Conservation (phyloP, 192 early-diverging fungal species). For the Coemansia sp. region DNA sequence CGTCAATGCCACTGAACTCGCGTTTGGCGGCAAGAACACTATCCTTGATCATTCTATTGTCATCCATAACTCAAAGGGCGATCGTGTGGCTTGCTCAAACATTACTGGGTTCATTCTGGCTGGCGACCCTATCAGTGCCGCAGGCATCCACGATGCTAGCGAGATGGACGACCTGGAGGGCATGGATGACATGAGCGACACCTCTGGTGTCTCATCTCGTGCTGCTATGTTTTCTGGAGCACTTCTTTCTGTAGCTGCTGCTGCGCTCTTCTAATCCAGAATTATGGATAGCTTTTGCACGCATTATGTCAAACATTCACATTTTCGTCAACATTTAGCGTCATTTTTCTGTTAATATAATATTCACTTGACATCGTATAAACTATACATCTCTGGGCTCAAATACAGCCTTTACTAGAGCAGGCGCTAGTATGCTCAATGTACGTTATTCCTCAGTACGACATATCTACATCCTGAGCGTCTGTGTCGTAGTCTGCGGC, state of each 20-base stretch:
- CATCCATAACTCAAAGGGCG: slow-evolving; percentile 53
- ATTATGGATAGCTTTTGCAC: not conserved
- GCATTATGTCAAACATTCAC: not conserved
- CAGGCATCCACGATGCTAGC: not conserved
- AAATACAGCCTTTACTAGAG: not conserved
- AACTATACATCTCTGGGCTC: too few relatives aligned
- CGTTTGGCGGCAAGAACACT: slow-evolving; percentile 44
- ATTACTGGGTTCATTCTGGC: slow-evolving; percentile 40
- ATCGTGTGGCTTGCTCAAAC: slow-evolving; percentile 58
- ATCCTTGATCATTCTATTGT: slow-evolving; percentile 59
- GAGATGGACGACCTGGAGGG: not conserved
- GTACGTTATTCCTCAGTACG: not conserved
- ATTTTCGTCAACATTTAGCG: too few relatives aligned
- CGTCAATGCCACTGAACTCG: too few relatives aligned
- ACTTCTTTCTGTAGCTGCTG: not conserved
- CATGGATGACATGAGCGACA: not conserved
- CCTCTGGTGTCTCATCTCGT: not conserved
- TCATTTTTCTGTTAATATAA: too few relatives aligned
- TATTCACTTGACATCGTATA: too few relatives aligned
- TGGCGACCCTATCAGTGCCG: slow-evolving; percentile 8
- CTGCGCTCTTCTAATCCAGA: slow-evolving; percentile 4
- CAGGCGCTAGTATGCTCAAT: not conserved
- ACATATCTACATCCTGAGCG: slow-evolving; percentile 28
- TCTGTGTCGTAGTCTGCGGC: slow-evolving; percentile 31
- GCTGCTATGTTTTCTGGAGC: not conserved